A percentile compares a stretch with the other conserved stretches of the same genome.
phyloP scores from a whole-genome alignment of 441 rosid genomes.

The Gossypium davidsonii region DNA sequence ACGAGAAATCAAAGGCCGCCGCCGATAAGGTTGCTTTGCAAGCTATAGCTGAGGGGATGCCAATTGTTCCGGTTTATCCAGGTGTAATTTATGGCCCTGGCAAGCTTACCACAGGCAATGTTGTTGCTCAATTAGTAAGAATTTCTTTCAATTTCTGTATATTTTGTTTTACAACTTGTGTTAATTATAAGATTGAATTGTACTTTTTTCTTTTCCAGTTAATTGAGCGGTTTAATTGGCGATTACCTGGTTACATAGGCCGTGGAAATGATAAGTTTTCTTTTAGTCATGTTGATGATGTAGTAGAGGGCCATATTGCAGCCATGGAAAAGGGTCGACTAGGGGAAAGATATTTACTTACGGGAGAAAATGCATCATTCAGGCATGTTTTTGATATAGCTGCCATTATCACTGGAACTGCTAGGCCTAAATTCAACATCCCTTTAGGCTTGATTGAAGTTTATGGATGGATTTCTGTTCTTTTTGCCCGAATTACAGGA shows the following conservation, averaged over 20 bases:
- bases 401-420: conserved; percentile 59
- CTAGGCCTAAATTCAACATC: conserved; percentile 52
- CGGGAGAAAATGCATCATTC: conserved; percentile 83
- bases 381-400: conserved; percentile 60
- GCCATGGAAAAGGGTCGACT: conserved; percentile 59
- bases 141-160: neutral
- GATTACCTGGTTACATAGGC: conserved; percentile 87
- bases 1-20: conserved; percentile 67
- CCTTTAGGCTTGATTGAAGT: conserved; percentile 55
- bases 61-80: conserved; percentile 59
- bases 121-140: conserved; percentile 64
- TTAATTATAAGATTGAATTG: conserved; percentile 1
- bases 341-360: conserved; percentile 77
- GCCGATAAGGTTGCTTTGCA: conserved; percentile 73
- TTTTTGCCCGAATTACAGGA: conserved; percentile 61
- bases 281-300: conserved; percentile 77
- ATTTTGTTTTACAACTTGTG: neutral
- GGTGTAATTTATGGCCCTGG: conserved; percentile 85
- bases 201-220: conserved; percentile 38
- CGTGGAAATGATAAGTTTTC: conserved; percentile 61
- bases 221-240: conserved; percentile 70
- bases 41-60: conserved; percentile 66
- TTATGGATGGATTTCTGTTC: conserved; percentile 68
- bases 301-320: conserved; percentile 70
- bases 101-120: conserved; percentile 68